Percentiles rank a stretch among this genome's conserved stretches.
phyloP scores from a whole-genome alignment of 2,329 filamentous ascomycete genomes.

The Phaeophleospora eucalypticola region DNA sequence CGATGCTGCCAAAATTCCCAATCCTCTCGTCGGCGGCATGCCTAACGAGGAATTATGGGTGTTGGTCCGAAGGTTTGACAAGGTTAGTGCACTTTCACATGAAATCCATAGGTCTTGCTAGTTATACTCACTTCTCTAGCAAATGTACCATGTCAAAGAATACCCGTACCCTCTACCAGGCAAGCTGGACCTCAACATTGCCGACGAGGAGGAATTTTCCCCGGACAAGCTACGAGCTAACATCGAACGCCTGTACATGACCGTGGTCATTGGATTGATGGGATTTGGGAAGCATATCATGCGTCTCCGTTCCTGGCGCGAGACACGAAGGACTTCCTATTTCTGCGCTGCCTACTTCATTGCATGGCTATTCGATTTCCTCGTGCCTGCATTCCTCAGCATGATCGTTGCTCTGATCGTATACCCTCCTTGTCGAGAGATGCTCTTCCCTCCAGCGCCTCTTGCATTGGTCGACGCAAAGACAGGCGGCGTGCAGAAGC shows the following conservation, averaged over 20 bases:
- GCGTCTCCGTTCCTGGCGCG: conserved; percentile 74
- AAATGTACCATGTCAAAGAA: conserved; percentile 69
- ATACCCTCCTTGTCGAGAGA: conserved; percentile 57
- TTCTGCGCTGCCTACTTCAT: conserved; percentile 61
- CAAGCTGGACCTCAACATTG: conserved; percentile 72
- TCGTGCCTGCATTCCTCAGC: conserved; percentile 57
- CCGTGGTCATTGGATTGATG: conserved; percentile 64
- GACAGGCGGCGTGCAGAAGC: conserved; percentile 73
- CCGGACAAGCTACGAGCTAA: conserved; percentile 77
- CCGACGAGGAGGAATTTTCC: conserved; percentile 78
- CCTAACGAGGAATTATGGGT: conserved; percentile 71
- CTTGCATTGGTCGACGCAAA: conserved; percentile 66
- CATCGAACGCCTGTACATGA: conserved; percentile 77
- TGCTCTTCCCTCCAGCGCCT: conserved; percentile 74
- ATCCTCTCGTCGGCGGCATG: conserved; percentile 62
- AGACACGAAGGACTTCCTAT: conserved; percentile 61
- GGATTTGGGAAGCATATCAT: conserved; percentile 68
- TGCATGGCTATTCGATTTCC: conserved; percentile 70
- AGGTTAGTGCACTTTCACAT: conserved; percentile 42
- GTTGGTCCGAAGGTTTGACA: conserved; percentile 68
- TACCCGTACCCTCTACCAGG: conserved; percentile 58
- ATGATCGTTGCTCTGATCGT: conserved; percentile 63
- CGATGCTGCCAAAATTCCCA: conserved; percentile 51
- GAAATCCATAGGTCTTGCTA: no score
- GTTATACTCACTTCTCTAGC: no score